Conservation (phyloP, 148 eudicot species). For the Rhododendron molle region DNA sequence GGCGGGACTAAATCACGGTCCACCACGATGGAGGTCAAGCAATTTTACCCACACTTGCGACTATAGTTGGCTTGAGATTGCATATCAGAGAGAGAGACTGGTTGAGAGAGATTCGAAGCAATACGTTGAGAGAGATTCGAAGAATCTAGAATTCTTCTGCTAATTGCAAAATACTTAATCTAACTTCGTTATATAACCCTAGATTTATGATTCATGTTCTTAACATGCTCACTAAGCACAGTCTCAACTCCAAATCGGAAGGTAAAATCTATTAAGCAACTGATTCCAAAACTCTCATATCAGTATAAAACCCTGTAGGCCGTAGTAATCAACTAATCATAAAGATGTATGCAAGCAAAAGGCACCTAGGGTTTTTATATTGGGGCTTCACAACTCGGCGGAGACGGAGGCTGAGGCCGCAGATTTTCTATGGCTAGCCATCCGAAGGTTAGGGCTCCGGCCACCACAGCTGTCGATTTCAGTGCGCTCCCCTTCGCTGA, state of each 20-base stretch:
- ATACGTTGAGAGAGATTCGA: too few relatives aligned
- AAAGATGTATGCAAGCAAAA: neutral
- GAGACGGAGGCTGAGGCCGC: neutral
- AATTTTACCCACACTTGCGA: too few relatives aligned
- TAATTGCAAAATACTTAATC: neutral
- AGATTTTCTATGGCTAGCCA: constrained; percentile 52
- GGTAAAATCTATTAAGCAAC: neutral
- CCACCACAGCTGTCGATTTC: constrained; percentile 45
- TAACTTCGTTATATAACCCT: neutral
- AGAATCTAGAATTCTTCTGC: neutral
- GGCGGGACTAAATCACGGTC: too few relatives aligned
- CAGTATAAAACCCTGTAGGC: neutral
- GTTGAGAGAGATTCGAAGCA: too few relatives aligned
- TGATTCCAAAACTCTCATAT: neutral
- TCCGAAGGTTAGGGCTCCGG: constrained; percentile 54
- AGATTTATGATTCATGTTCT: neutral
- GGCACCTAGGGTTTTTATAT: neutral
- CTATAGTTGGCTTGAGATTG: too few relatives aligned
- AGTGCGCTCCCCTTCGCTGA: constrained; percentile 14
- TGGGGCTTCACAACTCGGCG: neutral
- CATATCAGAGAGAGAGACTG: too few relatives aligned
- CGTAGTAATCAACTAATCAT: neutral
- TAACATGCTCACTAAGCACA: neutral
- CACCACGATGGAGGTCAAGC: too few relatives aligned
- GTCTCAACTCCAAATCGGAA: neutral